phyloP scores from a whole-genome alignment of 2,329 filamentous ascomycete species.

The Talaromyces rugulosus region DNA sequence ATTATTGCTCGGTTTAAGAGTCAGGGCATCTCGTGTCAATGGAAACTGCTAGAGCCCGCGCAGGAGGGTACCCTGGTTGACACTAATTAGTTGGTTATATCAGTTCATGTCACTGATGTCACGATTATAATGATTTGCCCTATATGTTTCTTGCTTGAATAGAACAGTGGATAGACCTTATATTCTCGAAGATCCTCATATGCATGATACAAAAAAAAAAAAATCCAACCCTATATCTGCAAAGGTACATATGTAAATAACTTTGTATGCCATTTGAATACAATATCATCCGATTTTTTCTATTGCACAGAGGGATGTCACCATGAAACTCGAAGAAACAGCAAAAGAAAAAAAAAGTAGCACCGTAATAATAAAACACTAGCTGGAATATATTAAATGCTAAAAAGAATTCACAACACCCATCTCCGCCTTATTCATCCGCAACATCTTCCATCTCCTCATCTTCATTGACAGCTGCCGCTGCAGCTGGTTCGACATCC shows the following conservation, averaged over 20 bases:
- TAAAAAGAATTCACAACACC: neutral
- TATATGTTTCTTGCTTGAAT: no score
- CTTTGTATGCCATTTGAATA: neutral
- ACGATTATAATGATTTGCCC: neutral
- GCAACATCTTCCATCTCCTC: constrained; percentile 18
- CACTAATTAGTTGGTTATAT: constrained; percentile 12
- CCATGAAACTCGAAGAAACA: neutral
- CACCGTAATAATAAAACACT: neutral
- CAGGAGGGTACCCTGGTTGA: constrained; percentile 53
- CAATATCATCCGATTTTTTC: neutral
- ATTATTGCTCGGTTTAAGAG: constrained; percentile 71
- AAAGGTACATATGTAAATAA: neutral
- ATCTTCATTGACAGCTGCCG: constrained; percentile 18
- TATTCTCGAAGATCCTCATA: neutral
- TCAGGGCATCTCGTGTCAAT: constrained; percentile 67
- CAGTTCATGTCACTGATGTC: neutral
- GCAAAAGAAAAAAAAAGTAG: neutral
- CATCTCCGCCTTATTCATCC: constrained; percentile 5
- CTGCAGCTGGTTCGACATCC: constrained; percentile 12
- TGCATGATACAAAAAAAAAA: neutral
- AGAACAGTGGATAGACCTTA: no score
- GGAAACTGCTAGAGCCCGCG: constrained; percentile 84
- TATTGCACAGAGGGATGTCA: neutral
- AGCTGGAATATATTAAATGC: neutral
- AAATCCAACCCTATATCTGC: neutral